Conservation (phyloP, 495 filamentous ascomycete species). For the Patellaria atrata region DNA sequence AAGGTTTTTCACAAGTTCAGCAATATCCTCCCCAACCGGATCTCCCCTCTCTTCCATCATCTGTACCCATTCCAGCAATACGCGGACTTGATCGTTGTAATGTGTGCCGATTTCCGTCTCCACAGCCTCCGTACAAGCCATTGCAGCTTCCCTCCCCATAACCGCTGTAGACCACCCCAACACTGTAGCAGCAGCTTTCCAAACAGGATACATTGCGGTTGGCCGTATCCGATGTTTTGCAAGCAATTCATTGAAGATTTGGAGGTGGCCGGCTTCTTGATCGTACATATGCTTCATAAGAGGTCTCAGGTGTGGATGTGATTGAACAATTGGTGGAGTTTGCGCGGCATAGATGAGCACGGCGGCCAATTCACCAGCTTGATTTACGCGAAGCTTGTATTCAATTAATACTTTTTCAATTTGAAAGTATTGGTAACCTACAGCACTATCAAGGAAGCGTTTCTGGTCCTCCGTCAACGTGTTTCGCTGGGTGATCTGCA, state of each 20-base stretch:
- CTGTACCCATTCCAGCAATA: conserved; percentile 64
- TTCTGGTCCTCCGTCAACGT: conserved; percentile 56
- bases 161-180: conserved; percentile 80
- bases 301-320: conserved; percentile 71
- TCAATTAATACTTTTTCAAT: conserved; percentile 9
- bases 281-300: conserved; percentile 98
- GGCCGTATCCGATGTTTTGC: conserved; percentile 83
- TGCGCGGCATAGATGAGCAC: conserved; percentile 38
- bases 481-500: conserved; percentile 13
- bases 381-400: conserved; percentile 30
- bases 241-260: conserved; percentile 70
- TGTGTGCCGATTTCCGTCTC: conserved; percentile 96
- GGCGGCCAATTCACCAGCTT: conserved; percentile 32
- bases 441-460: conserved; percentile 63
- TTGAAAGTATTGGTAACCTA: conserved; percentile 23
- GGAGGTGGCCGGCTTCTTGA: conserved; percentile 79
- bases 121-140: conserved; percentile 97
- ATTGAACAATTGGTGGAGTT: conserved; percentile 49
- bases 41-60: conserved; percentile 50
- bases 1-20: conserved; percentile 55
- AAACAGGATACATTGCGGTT: conserved; percentile 85
- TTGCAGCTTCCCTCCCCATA: conserved; percentile 87
- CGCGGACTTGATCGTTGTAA: conserved; percentile 83
- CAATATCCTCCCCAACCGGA: conserved; percentile 64
- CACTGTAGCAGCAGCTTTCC: conserved; percentile 69